Evolutionary conservation across 2,329 filamentous ascomycete genomes (phyloP), one percentile per base, ranked within the genome.

Genomic region (Ophiocordyceps camponoti-floridani): DNA sequence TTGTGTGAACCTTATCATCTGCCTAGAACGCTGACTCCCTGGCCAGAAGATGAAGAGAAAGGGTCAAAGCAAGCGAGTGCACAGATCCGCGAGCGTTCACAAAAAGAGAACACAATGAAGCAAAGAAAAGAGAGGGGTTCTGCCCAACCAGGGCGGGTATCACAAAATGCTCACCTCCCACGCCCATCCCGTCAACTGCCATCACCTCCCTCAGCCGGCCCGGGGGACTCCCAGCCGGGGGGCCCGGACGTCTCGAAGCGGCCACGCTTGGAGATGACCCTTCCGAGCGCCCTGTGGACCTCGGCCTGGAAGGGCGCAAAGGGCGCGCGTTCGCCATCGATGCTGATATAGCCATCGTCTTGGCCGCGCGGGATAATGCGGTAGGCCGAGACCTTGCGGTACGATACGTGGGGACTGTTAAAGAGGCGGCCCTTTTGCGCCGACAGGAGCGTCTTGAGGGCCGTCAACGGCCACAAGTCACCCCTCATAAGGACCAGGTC

Each of bases 231-330:
- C 70, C 72, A 77, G 43, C 65, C 59, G 9, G 52, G 49, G 3
- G 74, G 75, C 0, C 77, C 76, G 2, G 64, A 63, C 0, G 70
- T 68, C 54, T 94, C 86, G 58, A 86, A 94, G 45, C 72, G 63
- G 48, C 78, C 83, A 27, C 69, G 75, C 62, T 82, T 85, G 43
- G 84, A 85, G 50, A 96, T 66, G n/a, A 89, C 83, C 4, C 83
- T 85, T 1, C 85, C 91, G 23, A 98, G 67, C 0, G 82, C 83
- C 44, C 68, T 73, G 59, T 95, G 86, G 7, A 95, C 72, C 63
- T 98, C 91, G 2, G 80, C 85, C 65, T 98, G 91, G 58, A 95
- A 93, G 0, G 85, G 82, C 53, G 81, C 81, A 58, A 94, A 96
- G 0, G 86, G 83, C 3, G 94, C 70, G 45, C 75, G 73, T 63